These are phyloP conservation scores for Paulownia fortunei DNA, from an alignment of 257 asterid genomes.

Conservation along the genomic window DNA sequence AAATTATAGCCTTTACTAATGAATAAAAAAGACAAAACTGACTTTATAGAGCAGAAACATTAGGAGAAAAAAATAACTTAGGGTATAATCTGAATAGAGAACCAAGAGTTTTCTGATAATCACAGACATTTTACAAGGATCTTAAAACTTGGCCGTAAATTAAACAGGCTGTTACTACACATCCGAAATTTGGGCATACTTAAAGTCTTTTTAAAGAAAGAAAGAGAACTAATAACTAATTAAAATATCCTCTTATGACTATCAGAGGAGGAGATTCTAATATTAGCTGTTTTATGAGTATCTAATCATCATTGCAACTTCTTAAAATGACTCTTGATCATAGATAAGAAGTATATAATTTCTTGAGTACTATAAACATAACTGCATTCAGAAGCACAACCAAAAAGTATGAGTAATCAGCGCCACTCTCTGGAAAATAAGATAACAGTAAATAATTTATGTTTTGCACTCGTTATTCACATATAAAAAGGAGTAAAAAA, in stretches of 20 bases:
- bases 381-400: not conserved
- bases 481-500: not conserved
- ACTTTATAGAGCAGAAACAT: not conserved
- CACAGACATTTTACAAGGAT: not conserved
- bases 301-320: not conserved
- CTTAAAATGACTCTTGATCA: not conserved
- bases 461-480: not conserved
- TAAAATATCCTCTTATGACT: constrained; percentile 12
- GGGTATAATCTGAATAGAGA: not conserved
- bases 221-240: constrained; percentile 7
- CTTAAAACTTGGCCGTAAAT: not conserved
- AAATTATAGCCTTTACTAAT: not conserved
- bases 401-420: not conserved
- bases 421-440: not conserved
- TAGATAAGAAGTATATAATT: not conserved
- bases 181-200: constrained; percentile 10
- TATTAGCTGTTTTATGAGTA: not conserved
- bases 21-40: not conserved
- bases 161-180: not conserved
- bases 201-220: not conserved
- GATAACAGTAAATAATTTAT: not conserved
- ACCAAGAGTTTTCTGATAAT: constrained; percentile 13
- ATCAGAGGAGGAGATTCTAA: not conserved
- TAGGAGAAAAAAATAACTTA: not conserved
- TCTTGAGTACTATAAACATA: not conserved